phyloP scores from a whole-genome alignment of 139 green algal species.

The Picochlorum sp. region DNA sequence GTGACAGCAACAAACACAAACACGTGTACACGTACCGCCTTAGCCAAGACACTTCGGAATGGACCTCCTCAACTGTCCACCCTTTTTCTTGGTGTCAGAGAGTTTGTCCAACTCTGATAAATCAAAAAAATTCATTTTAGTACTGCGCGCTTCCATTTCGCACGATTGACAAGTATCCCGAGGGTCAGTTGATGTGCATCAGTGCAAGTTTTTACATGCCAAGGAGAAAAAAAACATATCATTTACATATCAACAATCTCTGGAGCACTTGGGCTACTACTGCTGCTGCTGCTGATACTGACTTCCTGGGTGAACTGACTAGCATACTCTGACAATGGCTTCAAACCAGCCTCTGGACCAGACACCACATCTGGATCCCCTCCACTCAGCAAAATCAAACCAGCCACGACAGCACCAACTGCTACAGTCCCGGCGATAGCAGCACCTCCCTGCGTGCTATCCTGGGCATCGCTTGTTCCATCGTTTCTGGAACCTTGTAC shows the following conservation, averaged over 20 bases:
- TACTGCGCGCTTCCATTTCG: not conserved
- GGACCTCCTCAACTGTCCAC: not conserved
- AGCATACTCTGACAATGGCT: conserved; percentile 14
- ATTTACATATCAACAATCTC: not conserved
- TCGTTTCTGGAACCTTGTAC: conserved; percentile 21
- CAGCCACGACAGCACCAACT: conserved; percentile 13
- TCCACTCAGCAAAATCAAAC: conserved; percentile 10
- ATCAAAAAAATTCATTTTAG: not conserved
- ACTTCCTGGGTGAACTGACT: conserved; percentile 17
- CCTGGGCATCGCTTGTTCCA: conserved; percentile 3
- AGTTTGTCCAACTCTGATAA: conserved; percentile 3
- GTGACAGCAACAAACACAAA: not conserved
- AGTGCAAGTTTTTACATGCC: no score
- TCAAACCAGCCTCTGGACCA: conserved; percentile 8
- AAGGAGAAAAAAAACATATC: not conserved
- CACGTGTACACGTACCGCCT: not conserved
- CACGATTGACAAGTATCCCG: no score
- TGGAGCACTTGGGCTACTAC: not conserved
- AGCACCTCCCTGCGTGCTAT: not conserved
- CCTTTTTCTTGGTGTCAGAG: not conserved
- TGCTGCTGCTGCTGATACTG: conserved; percentile 4
- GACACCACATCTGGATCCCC: conserved; percentile 4
- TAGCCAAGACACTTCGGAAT: not conserved
- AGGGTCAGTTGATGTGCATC: no score
- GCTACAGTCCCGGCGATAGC: conserved; percentile 16